Evolutionary conservation across 352 stramenopile genomes (phyloP).

Genomic region (Aphanomyces astaci): DNA sequence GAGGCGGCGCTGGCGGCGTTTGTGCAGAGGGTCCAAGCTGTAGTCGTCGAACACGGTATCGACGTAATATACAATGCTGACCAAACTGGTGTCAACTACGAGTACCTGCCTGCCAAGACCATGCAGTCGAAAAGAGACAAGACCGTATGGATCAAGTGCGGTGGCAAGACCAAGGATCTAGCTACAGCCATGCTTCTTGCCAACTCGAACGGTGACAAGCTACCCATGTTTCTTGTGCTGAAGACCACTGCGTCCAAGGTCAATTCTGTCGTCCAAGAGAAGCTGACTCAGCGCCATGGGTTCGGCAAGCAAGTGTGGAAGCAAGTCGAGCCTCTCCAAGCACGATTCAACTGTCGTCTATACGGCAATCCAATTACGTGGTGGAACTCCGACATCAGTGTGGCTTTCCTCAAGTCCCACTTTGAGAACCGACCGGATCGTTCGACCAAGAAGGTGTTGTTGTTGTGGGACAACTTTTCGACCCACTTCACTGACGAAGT

Average conservation of each 20-base stretch:
- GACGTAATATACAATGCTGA: slow-evolving; percentile 29
- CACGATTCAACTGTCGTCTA: neutral
- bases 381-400: neutral
- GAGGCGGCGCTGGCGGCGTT: neutral
- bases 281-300: neutral
- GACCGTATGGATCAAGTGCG: slow-evolving; percentile 27
- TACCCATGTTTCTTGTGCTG: slow-evolving; percentile 23
- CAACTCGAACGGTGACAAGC: slow-evolving; percentile 21
- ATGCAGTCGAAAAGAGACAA: neutral
- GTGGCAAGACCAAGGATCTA: slow-evolving; percentile 25
- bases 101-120: slow-evolving; percentile 31
- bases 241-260: slow-evolving; percentile 15
- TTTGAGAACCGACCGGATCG: neutral
- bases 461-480: slow-evolving; percentile 19
- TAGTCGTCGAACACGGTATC: neutral
- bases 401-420: neutral
- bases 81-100: slow-evolving; percentile 27
- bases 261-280: neutral
- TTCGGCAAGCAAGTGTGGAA: neutral
- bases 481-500: neutral
- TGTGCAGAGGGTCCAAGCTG: neutral
- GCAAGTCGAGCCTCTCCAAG: neutral
- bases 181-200: slow-evolving; percentile 27
- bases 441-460: neutral
- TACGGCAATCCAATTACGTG: slow-evolving; percentile 1